Conservation (phyloP, 352 stramenopile species). For the Pythium rishiriense region DNA sequence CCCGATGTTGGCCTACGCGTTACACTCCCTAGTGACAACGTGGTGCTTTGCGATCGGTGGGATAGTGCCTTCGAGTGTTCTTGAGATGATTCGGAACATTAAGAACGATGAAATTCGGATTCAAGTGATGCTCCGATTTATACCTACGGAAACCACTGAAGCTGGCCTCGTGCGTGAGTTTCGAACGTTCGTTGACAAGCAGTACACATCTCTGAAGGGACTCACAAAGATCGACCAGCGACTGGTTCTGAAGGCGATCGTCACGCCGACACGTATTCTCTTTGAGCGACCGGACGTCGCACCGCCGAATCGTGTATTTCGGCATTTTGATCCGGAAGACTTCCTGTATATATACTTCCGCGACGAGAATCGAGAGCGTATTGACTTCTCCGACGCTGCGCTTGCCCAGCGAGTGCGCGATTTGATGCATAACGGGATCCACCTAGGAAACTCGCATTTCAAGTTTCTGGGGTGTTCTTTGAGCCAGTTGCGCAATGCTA, state of each 20-base stretch:
- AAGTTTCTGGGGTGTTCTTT: conserved; percentile 69
- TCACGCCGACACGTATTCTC: conserved; percentile 67
- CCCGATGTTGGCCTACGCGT: conserved; percentile 5
- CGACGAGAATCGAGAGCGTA: conserved; percentile 72
- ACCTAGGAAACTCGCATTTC: conserved; percentile 33
- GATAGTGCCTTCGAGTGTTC: conserved; percentile 8
- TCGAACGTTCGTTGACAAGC: conserved; percentile 10
- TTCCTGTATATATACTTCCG: conserved; percentile 87
- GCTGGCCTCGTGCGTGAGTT: conserved; percentile 15
- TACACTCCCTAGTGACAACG: neutral
- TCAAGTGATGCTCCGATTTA: conserved; percentile 21
- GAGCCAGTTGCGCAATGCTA: conserved; percentile 76
- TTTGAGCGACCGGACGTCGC: conserved; percentile 54
- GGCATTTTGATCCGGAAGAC: conserved; percentile 62
- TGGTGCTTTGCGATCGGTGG: conserved; percentile 20
- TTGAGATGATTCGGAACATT: conserved; percentile 17
- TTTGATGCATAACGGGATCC: conserved; percentile 25
- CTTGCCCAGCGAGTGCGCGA: conserved; percentile 30
- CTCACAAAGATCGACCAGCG: conserved; percentile 19
- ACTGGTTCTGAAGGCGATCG: conserved; percentile 62
- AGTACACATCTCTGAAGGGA: conserved; percentile 12
- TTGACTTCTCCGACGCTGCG: conserved; percentile 44
- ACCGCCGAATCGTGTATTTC: conserved; percentile 69
- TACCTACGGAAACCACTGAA: conserved; percentile 9
- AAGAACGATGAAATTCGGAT: conserved; percentile 14